These are phyloP conservation scores for Tylopilus plumbeoviolaceoides DNA, from an alignment of 768 basidiomycete genomes.

Conservation along the genomic window DNA sequence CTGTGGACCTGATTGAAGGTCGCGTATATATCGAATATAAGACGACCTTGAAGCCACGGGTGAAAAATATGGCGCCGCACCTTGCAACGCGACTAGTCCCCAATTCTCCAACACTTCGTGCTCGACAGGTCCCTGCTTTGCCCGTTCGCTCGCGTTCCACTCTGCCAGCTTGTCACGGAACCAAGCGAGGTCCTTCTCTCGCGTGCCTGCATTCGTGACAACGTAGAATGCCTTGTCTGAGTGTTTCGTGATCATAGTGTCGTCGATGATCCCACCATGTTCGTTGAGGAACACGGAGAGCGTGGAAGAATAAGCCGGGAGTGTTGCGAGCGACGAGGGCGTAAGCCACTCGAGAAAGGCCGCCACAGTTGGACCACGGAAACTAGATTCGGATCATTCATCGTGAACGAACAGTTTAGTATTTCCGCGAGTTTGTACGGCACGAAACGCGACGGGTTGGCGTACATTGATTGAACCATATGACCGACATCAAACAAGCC, in stretches of 20 bases:
- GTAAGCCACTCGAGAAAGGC: slow-evolving; percentile 87
- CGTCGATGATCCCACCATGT: slow-evolving; percentile 92
- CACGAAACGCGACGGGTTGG: not conserved
- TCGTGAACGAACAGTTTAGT: not conserved
- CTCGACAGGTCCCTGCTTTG: slow-evolving; percentile 59
- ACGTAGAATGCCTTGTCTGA: slow-evolving; percentile 80
- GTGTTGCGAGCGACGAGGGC: slow-evolving; percentile 70
- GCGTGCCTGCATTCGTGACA: slow-evolving; percentile 92
- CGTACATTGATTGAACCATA: slow-evolving; percentile 92
- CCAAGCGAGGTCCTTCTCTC: slow-evolving; percentile 79
- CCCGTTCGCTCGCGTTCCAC: slow-evolving; percentile 67
- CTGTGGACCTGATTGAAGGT: slow-evolving; percentile 57
- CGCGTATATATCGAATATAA: not conserved
- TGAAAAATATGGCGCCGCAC: slow-evolving; percentile 37
- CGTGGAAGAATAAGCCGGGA: slow-evolving; percentile 74
- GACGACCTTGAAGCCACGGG: not conserved
- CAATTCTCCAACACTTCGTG: slow-evolving; percentile 77
- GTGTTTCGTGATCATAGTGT: slow-evolving; percentile 89
- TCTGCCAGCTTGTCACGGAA: slow-evolving; percentile 61
- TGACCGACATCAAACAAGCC: slow-evolving; percentile 98
- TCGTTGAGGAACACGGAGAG: slow-evolving; percentile 89
- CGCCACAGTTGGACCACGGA: slow-evolving; percentile 74
- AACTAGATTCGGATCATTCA: slow-evolving; percentile 40
- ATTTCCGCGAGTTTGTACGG: not conserved
- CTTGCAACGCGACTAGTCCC: slow-evolving; percentile 91